Base-by-base conservation (phyloP, 768 basidiomycete genomes). In the Hygrocybe coccinea region DNA sequence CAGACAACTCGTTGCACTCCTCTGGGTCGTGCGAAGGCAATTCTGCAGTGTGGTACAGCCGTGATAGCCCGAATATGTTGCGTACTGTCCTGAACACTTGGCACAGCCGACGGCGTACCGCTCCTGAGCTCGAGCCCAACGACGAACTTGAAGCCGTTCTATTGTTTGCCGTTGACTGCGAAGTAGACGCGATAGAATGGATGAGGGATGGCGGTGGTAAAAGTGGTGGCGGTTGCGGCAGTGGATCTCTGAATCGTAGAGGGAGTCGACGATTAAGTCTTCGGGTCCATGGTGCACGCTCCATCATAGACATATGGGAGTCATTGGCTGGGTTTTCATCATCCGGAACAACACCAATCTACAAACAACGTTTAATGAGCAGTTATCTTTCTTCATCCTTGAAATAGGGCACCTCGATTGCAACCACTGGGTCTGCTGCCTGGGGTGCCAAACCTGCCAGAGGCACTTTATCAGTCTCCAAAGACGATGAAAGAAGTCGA, bases 11-110 rank as follows among this genome's bases (percentile, higher is more conserved):
- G 49, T 34, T 14, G 49, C 17, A 29, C 49, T 50, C 49, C 34
- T 50, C 49, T 36, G 49, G 49, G 17, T 50, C 49, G 25, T 50
- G 49, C 5, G 49, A 50, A 14, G 49, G 49, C 17, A 36, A 22
- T 10, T 29, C 34, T 14, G 34, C 14, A 37, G 49, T 19, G 34
- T 34, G 15, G 25, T 50, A 50, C 24, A 14, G 34, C 15, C 49
- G 25, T 8, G 22, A 50, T 11, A 50, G 49, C 25, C 49, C 49
- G 17, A 50, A 50, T 22, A 22, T 36, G 35, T 50, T 50, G 12
- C 25, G 49, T 34, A 17, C 35, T 17, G 35, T 36, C 19, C 29
- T 10, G 19, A 36, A 51, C 17, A 17, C 37, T 35, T 47, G 12
- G 46, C 46, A 17, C 33, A 21, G 19, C 36, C 35, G 50, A 51